phyloP scores from a whole-genome alignment of 2,329 filamentous ascomycete genomes.

The Xylaria arbuscula region DNA sequence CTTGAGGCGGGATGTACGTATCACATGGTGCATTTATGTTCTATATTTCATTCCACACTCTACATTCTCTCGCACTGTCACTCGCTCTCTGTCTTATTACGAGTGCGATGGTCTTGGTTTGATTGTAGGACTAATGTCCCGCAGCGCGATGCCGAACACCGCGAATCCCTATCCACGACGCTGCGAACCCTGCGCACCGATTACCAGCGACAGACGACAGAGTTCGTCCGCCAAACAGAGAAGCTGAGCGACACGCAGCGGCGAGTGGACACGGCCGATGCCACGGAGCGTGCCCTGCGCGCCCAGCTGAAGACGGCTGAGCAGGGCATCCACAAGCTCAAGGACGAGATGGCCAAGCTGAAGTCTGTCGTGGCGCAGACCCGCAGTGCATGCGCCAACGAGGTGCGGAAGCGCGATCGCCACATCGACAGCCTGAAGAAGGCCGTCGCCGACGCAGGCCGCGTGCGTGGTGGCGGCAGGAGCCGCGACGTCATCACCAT shows the following conservation, averaged over 20 bases:
- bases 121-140: not conserved
- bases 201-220: slow-evolving; percentile 76
- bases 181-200: slow-evolving; percentile 81
- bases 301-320: slow-evolving; percentile 80
- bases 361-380: slow-evolving; percentile 85
- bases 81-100: not conserved
- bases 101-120: not conserved
- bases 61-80: not conserved
- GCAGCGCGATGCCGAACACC: slow-evolving; percentile 88
- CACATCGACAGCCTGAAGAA: slow-evolving; percentile 91
- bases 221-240: slow-evolving; percentile 69
- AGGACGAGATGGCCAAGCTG: slow-evolving; percentile 83
- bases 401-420: slow-evolving; percentile 88
- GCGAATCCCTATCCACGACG: slow-evolving; percentile 82
- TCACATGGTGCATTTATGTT: not conserved
- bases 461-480: slow-evolving; percentile 67
- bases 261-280: slow-evolving; percentile 68
- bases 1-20: slow-evolving; percentile 83
- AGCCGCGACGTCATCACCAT: slow-evolving; percentile 68
- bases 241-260: slow-evolving; percentile 66
- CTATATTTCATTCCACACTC: not conserved
- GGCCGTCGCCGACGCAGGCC: slow-evolving; percentile 78
- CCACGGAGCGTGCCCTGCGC: slow-evolving; percentile 76
- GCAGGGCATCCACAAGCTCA: slow-evolving; percentile 76
- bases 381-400: slow-evolving; percentile 86